phyloP scores from a whole-genome alignment of 1,284 basidiomycete genomes.

The Neolentinus lepideus region DNA sequence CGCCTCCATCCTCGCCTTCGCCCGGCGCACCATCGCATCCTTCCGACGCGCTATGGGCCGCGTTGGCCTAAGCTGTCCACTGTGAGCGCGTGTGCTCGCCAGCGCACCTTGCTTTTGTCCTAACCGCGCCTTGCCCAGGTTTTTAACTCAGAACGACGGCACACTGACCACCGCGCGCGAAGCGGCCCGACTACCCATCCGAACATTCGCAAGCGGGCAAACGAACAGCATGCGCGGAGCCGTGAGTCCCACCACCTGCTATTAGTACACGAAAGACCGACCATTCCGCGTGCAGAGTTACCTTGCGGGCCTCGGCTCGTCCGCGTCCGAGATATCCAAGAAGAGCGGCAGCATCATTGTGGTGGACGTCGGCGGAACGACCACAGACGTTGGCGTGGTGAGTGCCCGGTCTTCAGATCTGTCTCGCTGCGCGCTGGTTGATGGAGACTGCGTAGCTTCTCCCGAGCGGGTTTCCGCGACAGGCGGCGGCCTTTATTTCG shows the following conservation, averaged over 20 bases:
- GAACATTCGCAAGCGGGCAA: constrained; percentile 53
- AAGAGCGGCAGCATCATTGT: constrained; percentile 39
- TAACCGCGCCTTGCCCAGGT: background rate
- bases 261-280: background rate
- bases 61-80: constrained; percentile 38
- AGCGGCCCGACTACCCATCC: constrained; percentile 49
- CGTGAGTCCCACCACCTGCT: constrained; percentile 29
- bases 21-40: constrained; percentile 39
- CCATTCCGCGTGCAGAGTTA: background rate
- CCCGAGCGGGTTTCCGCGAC: constrained; percentile 43
- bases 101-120: constrained; percentile 33
- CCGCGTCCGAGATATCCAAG: constrained; percentile 13
- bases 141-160: background rate
- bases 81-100: constrained; percentile 55
- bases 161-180: background rate
- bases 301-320: constrained; percentile 30
- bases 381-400: constrained; percentile 41
- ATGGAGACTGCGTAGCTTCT: constrained; percentile 19
- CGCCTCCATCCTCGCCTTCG: constrained; percentile 46
- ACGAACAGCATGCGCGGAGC: constrained; percentile 61
- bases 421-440: background rate
- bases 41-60: constrained; percentile 41
- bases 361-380: constrained; percentile 49
- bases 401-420: background rate
- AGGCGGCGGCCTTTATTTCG: constrained; percentile 42